phyloP scores from a whole-genome alignment of 352 stramenopile genomes.

The Phytophthora capsici region DNA sequence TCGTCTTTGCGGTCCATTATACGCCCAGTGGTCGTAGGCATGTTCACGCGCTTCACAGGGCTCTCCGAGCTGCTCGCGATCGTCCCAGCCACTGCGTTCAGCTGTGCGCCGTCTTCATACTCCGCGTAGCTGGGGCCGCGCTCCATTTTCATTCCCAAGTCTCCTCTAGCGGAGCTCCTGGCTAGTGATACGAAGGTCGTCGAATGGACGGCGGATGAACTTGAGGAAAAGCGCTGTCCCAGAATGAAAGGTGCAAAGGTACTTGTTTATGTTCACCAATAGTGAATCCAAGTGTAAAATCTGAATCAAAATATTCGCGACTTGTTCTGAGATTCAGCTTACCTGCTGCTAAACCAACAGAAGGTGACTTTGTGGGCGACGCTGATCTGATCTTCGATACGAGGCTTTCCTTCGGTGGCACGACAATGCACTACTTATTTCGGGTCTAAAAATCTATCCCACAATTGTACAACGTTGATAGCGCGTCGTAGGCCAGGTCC shows the following conservation, averaged over 20 bases:
- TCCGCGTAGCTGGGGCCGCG: conserved; percentile 54
- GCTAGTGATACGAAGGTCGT: conserved; percentile 14
- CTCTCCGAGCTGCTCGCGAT: conserved; percentile 26
- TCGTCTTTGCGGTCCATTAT: conserved; percentile 80
- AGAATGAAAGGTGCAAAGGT: background rate
- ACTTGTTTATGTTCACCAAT: conserved; percentile 13
- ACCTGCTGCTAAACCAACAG: background rate
- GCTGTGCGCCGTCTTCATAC: conserved; percentile 41
- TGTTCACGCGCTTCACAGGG: conserved; percentile 29
- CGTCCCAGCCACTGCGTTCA: conserved; percentile 18
- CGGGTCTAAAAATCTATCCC: conserved; percentile 21
- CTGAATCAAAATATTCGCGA: conserved; percentile 1
- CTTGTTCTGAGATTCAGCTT: conserved; percentile 3
- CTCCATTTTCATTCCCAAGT: conserved; percentile 49
- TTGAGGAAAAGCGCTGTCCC: conserved; percentile 1
- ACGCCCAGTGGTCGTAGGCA: conserved; percentile 49
- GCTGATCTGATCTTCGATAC: background rate
- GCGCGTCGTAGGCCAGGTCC: too few relatives aligned
- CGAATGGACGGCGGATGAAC: conserved; percentile 13
- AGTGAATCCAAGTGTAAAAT: conserved; percentile 10
- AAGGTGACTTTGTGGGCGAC: too few relatives aligned
- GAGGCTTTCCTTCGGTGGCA: background rate
- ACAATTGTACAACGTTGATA: conserved; percentile 25
- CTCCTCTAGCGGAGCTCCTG: background rate
- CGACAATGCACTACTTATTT: conserved; percentile 12